Evolutionary conservation across 148 eudicot species (phyloP).

Genomic region (Heliamphora exappendiculata): DNA sequence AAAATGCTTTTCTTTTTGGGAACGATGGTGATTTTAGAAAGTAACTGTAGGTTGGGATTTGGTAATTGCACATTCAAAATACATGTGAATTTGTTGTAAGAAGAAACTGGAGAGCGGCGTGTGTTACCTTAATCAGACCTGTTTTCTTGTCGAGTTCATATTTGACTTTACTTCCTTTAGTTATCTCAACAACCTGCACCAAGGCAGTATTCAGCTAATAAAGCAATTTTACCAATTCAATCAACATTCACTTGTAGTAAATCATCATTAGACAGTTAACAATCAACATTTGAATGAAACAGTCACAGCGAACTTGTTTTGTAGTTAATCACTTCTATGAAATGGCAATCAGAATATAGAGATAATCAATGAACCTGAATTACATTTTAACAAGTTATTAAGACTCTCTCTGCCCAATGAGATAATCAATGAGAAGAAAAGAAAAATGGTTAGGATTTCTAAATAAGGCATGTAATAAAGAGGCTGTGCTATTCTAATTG

Average conservation of each 20-base stretch:
- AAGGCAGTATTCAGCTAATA: neutral
- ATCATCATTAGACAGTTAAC: neutral
- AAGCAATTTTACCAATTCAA: neutral
- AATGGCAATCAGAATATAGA: neutral
- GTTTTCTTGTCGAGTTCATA: conserved; percentile 94
- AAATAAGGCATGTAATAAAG: neutral
- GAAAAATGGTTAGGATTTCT: neutral
- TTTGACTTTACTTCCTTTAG: conserved; percentile 89
- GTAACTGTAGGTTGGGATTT: neutral
- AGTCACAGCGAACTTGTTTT: neutral
- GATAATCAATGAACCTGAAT: neutral
- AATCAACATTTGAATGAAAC: neutral
- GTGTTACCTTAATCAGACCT: conserved; percentile 69
- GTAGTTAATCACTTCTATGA: neutral
- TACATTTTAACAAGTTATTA: neutral
- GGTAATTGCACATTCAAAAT: neutral
- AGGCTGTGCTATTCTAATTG: too few species aligned
- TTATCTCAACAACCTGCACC: conserved; percentile 70
- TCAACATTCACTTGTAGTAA: neutral
- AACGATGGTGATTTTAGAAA: neutral
- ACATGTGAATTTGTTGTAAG: neutral
- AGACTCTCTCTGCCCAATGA: too few species aligned
- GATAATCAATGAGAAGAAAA: neutral
- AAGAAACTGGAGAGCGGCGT: neutral
- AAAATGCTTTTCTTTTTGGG: neutral